phyloP scores from a whole-genome alignment of 371 early-diverging fungal genomes.

The Smittium culicis region DNA sequence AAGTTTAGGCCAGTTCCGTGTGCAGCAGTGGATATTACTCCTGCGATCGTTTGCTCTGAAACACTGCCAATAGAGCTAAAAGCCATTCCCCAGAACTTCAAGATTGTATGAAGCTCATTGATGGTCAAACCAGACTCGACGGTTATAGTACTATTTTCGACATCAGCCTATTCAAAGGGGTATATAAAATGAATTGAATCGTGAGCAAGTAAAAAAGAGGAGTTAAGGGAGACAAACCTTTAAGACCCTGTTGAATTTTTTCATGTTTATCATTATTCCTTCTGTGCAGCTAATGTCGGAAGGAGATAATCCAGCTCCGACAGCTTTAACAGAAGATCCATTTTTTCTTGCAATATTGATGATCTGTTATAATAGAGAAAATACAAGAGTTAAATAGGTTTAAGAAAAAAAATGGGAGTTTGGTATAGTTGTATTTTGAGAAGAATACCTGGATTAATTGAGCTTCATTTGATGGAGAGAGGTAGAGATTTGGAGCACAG shows the following conservation, averaged over 20 bases:
- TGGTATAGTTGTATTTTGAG: no score
- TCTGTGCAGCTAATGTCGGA: conserved; percentile 62
- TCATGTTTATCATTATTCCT: conserved; percentile 53
- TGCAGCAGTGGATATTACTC: conserved; percentile 62
- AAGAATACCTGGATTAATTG: conserved; percentile 46
- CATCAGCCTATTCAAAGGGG: conserved; percentile 30
- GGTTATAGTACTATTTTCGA: conserved; percentile 34
- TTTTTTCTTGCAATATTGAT: conserved; percentile 39
- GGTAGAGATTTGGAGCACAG: conserved; percentile 43
- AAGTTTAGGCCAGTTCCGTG: conserved; percentile 67
- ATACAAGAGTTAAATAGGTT: not conserved
- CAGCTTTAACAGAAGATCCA: conserved; percentile 42
- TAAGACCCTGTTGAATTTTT: conserved; percentile 44
- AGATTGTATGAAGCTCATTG: conserved; percentile 40
- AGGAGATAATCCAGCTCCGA: conserved; percentile 70
- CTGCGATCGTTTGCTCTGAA: conserved; percentile 64
- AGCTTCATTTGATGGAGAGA: conserved; percentile 45
- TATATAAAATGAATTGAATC: not conserved
- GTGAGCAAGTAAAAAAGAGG: conserved; percentile 6
- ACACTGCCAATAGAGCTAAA: conserved; percentile 67
- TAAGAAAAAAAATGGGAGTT: not conserved
- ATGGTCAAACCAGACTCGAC: conserved; percentile 63
- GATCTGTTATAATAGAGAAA: conserved; percentile 3
- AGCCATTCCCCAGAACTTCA: conserved; percentile 47
- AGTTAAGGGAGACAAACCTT: conserved; percentile 13